These are phyloP conservation scores for Kandelia obovata DNA, from an alignment of 345 rosid species.

Conservation along the genomic window DNA sequence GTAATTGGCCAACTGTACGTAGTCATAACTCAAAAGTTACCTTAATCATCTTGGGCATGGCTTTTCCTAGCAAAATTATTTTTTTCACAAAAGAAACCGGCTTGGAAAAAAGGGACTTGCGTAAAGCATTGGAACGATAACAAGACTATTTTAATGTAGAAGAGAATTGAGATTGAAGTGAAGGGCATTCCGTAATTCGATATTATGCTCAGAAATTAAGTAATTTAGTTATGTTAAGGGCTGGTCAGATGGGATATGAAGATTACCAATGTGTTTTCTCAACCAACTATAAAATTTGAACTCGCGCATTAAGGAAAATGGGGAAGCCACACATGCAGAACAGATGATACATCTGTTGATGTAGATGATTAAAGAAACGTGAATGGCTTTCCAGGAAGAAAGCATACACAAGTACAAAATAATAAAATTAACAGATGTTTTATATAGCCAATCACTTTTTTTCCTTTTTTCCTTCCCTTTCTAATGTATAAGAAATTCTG, in stretches of 20 bases:
- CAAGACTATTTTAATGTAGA: constrained; percentile 8
- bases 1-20: constrained; percentile 8
- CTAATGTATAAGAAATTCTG: background rate
- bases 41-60: background rate
- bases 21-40: constrained; percentile 13
- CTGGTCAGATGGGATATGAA: constrained; percentile 16
- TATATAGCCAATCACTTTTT: too few species aligned
- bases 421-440: background rate
- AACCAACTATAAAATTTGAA: constrained; percentile 12
- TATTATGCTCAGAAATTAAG: constrained; percentile 25
- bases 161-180: constrained; percentile 32
- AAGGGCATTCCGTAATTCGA: constrained; percentile 34
- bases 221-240: constrained; percentile 23
- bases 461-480: background rate
- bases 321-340: constrained; percentile 3
- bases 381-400: constrained; percentile 7
- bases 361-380: too few species aligned
- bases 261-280: constrained; percentile 7
- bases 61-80: background rate
- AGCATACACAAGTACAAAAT: constrained; percentile 3
- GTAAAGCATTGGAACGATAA: background rate
- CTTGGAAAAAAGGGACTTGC: background rate
- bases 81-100: constrained; percentile 1
- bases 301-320: background rate
- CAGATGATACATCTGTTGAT: constrained; percentile 1